A percentile compares a stretch with the other conserved stretches of the same genome.
Conservation (phyloP, 2,329 filamentous ascomycete genomes). For the Domatiomyces catenatus region DNA sequence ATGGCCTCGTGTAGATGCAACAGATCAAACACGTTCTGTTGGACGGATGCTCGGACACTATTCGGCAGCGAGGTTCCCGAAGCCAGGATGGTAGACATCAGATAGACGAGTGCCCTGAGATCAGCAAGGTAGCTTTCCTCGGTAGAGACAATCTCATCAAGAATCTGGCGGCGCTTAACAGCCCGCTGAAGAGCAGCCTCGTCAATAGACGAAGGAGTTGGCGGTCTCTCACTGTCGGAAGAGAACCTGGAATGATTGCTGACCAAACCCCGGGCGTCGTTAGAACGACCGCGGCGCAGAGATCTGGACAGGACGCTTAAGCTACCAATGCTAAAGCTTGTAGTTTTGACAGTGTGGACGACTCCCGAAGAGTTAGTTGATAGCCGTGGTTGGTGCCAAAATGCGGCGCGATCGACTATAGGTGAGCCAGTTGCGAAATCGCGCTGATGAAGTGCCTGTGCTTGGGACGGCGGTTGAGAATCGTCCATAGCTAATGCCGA, state of each 20-base stretch:
- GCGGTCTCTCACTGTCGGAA: constrained; percentile 39
- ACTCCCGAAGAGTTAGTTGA: constrained; percentile 65
- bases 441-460: neutral
- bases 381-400: constrained; percentile 36
- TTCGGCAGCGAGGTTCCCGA: constrained; percentile 51
- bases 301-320: constrained; percentile 53
- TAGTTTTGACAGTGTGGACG: constrained; percentile 66
- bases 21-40: constrained; percentile 64
- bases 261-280: constrained; percentile 48
- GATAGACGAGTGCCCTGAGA: constrained; percentile 69
- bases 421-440: neutral
- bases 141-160: constrained; percentile 73
- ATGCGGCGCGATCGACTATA: neutral
- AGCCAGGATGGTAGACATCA: constrained; percentile 60
- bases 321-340: constrained; percentile 61
- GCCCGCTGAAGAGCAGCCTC: constrained; percentile 56
- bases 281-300: constrained; percentile 42
- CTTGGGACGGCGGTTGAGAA: neutral
- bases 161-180: constrained; percentile 57
- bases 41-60: constrained; percentile 55
- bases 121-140: constrained; percentile 84
- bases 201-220: constrained; percentile 40
- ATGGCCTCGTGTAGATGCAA: constrained; percentile 72
- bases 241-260: constrained; percentile 44
- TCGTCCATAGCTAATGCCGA: neutral